phyloP scores from a whole-genome alignment of 768 basidiomycete genomes.

The Amanita phalloides region DNA sequence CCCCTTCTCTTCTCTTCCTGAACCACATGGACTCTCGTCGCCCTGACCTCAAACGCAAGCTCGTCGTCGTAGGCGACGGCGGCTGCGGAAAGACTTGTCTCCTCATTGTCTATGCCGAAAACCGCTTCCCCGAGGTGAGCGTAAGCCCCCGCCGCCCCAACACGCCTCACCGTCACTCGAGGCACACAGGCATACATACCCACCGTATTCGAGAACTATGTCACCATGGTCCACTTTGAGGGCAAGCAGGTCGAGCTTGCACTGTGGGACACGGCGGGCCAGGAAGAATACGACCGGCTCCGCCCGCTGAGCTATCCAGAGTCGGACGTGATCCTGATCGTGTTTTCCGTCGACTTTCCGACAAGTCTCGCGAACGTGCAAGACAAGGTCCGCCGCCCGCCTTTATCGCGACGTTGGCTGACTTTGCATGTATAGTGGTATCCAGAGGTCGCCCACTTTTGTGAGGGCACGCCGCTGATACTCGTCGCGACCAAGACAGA shows the following conservation, averaged over 20 bases:
- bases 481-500: slow-evolving; percentile 94
- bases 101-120: slow-evolving; percentile 93
- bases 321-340: slow-evolving; percentile 86
- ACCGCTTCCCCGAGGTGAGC: slow-evolving; percentile 87
- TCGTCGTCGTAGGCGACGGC: slow-evolving; percentile 85
- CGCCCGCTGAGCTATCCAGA: slow-evolving; percentile 83
- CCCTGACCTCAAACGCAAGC: slow-evolving; percentile 78
- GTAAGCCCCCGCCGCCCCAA: not conserved
- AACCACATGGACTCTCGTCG: slow-evolving; percentile 22
- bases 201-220: slow-evolving; percentile 92
- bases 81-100: slow-evolving; percentile 93
- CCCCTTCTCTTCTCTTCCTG: not conserved
- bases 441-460: slow-evolving; percentile 89
- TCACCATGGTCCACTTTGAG: slow-evolving; percentile 77
- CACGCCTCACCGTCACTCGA: slow-evolving; percentile 9
- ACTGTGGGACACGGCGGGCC: slow-evolving; percentile 97
- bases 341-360: slow-evolving; percentile 91
- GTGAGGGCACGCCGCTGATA: slow-evolving; percentile 80
- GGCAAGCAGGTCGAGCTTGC: slow-evolving; percentile 89
- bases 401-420: not conserved
- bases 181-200: slow-evolving; percentile 73
- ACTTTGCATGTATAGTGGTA: slow-evolving; percentile 54
- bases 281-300: slow-evolving; percentile 92
- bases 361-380: slow-evolving; percentile 84
- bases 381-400: slow-evolving; percentile 53